These are phyloP conservation scores for Podila verticillata DNA, from an alignment of 192 early-diverging fungal genomes.

Conservation along the genomic window DNA sequence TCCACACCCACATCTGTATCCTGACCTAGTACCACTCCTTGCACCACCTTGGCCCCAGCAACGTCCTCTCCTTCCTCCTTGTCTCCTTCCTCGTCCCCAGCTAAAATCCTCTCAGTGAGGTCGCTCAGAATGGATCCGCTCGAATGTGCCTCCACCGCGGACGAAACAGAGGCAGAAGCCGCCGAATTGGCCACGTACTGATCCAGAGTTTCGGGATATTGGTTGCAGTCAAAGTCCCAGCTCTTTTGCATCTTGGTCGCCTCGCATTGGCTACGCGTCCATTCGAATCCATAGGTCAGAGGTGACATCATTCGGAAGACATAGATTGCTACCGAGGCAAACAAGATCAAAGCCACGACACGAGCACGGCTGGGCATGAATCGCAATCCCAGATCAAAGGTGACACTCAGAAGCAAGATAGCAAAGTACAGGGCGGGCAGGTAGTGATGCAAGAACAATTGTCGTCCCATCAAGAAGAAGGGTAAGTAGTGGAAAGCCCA, in stretches of 20 bases:
- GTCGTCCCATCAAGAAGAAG: slow-evolving; percentile 91
- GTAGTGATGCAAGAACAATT: slow-evolving; percentile 95
- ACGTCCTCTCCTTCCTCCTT: neutral
- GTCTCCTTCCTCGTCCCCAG: neutral
- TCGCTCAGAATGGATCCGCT: neutral
- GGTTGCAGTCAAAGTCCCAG: slow-evolving; percentile 88
- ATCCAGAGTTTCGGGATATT: slow-evolving; percentile 19
- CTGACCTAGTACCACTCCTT: neutral
- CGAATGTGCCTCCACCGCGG: neutral
- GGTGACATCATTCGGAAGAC: slow-evolving; percentile 79
- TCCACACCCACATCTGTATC: neutral
- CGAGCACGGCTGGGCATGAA: slow-evolving; percentile 65
- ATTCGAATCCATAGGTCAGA: slow-evolving; percentile 83
- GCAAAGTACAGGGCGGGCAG: slow-evolving; percentile 93
- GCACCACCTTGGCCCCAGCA: slow-evolving; percentile 3
- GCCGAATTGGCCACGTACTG: slow-evolving; percentile 18
- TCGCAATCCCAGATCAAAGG: slow-evolving; percentile 79
- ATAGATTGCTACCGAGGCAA: slow-evolving; percentile 61
- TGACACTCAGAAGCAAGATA: slow-evolving; percentile 74
- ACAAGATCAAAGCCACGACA: slow-evolving; percentile 58
- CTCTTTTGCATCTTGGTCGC: slow-evolving; percentile 78
- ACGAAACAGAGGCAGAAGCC: neutral
- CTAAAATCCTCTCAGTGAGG: neutral
- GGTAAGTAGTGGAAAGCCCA: slow-evolving; percentile 90
- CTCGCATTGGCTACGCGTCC: slow-evolving; percentile 80